Evolutionary conservation across 768 basidiomycete genomes (phyloP).

Genomic region (Auriscalpium vulgare): DNA sequence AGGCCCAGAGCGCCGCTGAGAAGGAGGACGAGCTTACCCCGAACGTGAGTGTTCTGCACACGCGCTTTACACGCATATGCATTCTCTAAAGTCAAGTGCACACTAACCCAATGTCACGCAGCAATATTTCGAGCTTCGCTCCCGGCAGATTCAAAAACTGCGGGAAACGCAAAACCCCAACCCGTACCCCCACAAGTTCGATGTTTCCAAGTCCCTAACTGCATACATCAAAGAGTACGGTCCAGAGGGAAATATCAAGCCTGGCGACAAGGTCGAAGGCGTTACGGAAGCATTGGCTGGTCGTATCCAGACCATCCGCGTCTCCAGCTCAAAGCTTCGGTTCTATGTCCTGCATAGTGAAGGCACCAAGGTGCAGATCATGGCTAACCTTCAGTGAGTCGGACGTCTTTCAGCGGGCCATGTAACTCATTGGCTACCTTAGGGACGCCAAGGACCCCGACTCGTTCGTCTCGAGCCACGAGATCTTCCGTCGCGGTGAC

Average conservation of each 20-base stretch:
- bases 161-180: constrained; percentile 80
- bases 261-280: constrained; percentile 58
- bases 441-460: constrained; percentile 62
- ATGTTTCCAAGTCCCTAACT: constrained; percentile 72
- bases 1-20: constrained; percentile 21
- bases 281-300: constrained; percentile 70
- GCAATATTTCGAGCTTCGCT: constrained; percentile 97
- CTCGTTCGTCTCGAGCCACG: constrained; percentile 64
- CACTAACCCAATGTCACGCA: constrained; percentile 24
- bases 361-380: constrained; percentile 89
- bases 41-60: constrained; percentile 50
- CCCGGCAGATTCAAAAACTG: constrained; percentile 78
- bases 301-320: constrained; percentile 84
- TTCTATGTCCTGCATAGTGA: constrained; percentile 96
- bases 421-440: not conserved
- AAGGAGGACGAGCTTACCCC: constrained; percentile 86
- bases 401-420: not conserved
- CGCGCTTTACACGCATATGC: not conserved
- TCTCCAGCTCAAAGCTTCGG: constrained; percentile 71
- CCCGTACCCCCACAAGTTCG: constrained; percentile 99
- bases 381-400: constrained; percentile 70
- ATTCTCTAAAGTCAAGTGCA: not conserved
- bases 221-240: constrained; percentile 72
- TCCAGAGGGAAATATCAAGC: constrained; percentile 54
- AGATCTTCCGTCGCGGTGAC: constrained; percentile 90